Evolutionary conservation across 257 asterid species (phyloP).

Genomic region (Echites panduratus): DNA sequence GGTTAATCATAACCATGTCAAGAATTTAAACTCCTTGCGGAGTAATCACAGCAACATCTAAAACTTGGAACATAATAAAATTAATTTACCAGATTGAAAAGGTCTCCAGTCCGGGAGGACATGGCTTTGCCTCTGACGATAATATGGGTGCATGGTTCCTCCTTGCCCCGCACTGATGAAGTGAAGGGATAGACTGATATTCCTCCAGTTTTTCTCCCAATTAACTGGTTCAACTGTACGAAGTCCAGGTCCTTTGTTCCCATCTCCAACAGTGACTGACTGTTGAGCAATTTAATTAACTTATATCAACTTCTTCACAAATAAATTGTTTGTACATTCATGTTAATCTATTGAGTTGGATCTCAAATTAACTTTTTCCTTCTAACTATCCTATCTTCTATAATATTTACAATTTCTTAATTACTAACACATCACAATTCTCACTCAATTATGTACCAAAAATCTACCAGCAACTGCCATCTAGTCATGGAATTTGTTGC

Average conservation of each 20-base stretch:
- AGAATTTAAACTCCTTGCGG: no score
- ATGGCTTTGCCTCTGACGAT: constrained; percentile 92
- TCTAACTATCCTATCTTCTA: neutral
- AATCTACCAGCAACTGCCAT: neutral
- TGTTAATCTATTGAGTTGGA: neutral
- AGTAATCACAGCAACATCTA: neutral
- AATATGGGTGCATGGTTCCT: constrained; percentile 69
- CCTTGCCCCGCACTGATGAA: constrained; percentile 74
- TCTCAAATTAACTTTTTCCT: neutral
- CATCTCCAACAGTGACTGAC: constrained; percentile 97
- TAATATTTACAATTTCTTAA: neutral
- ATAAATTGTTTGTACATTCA: neutral
- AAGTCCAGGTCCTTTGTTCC: constrained; percentile 93
- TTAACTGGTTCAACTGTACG: constrained; percentile 85
- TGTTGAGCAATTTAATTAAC: constrained; percentile 33
- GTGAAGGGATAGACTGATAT: constrained; percentile 88
- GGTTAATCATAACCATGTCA: no score
- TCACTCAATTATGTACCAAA: neutral
- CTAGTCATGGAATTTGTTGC: neutral
- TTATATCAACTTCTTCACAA: constrained; percentile 4
- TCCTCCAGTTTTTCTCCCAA: constrained; percentile 98
- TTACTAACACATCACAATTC: neutral
- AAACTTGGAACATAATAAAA: constrained; percentile 1
- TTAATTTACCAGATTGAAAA: constrained; percentile 68
- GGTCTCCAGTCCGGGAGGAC: constrained; percentile 81